Evolutionary conservation across 306 rosid species (phyloP).

Genomic region (Abrus precatorius): DNA sequence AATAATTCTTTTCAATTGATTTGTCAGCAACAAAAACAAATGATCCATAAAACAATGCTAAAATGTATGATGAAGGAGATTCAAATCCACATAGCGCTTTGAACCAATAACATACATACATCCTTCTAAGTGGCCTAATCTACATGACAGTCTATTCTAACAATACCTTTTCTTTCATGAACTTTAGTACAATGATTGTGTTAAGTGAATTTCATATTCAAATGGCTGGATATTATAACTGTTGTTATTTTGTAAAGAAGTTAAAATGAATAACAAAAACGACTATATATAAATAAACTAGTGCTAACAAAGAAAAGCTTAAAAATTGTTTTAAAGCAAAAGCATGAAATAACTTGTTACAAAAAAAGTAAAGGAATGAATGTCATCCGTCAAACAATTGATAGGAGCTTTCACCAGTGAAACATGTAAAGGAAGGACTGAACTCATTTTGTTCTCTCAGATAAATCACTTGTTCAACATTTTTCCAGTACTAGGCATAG

Average conservation of each 20-base stretch:
- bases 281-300: slow-evolving; percentile 8
- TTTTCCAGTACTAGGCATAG: slow-evolving; percentile 15
- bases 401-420: not conserved
- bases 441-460: not conserved
- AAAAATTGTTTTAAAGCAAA: not conserved
- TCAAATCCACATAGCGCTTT: slow-evolving; percentile 3
- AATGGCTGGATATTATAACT: slow-evolving; percentile 3
- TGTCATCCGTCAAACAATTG: not conserved
- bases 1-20: slow-evolving; percentile 18
- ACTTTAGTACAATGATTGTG: not conserved
- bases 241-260: slow-evolving; percentile 1
- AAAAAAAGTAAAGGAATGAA: not conserved
- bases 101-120: not conserved
- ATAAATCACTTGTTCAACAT: not conserved
- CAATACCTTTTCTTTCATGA: slow-evolving; percentile 15
- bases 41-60: not conserved
- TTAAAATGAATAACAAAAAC: slow-evolving; percentile 4
- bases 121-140: not conserved
- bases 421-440: slow-evolving; percentile 1
- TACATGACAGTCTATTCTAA: slow-evolving; percentile 10
- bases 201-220: not conserved
- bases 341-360: slow-evolving; percentile 8
- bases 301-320: not conserved
- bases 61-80: slow-evolving; percentile 12
- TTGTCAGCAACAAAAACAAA: slow-evolving; percentile 14